Evolutionary conservation across 2,329 filamentous ascomycete species (phyloP).

Genomic region (Corynespora cassiicola): DNA sequence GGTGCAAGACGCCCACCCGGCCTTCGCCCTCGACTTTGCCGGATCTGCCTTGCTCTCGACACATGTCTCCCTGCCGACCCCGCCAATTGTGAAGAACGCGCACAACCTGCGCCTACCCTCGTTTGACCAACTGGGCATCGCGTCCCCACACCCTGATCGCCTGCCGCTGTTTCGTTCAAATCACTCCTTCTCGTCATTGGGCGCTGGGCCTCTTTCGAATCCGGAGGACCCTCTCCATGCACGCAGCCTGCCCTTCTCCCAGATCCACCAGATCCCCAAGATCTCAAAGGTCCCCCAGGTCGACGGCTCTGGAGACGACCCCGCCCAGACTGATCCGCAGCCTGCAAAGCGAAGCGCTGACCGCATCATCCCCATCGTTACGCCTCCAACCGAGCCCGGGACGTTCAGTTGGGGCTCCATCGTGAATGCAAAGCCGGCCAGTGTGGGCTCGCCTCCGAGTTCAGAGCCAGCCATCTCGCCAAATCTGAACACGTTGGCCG

Average conservation of each 20-base stretch:
- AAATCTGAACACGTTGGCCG: constrained; percentile 26
- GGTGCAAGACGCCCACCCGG: constrained; percentile 28
- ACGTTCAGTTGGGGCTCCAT: constrained; percentile 49
- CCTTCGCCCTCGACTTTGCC: constrained; percentile 34
- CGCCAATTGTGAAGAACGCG: constrained; percentile 36
- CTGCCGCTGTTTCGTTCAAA: constrained; percentile 28
- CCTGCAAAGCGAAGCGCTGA: constrained; percentile 31
- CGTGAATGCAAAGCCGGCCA: constrained; percentile 41
- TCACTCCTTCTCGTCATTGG: constrained; percentile 38
- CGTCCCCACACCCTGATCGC: constrained; percentile 53
- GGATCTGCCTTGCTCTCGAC: constrained; percentile 30
- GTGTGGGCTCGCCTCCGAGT: constrained; percentile 48
- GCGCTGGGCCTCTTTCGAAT: constrained; percentile 46
- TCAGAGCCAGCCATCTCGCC: constrained; percentile 45
- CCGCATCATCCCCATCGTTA: constrained; percentile 50
- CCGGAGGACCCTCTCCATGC: constrained; percentile 49
- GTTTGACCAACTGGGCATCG: constrained; percentile 60
- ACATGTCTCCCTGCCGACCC: constrained; percentile 37
- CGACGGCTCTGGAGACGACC: constrained; percentile 23
- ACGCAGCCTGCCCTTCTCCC: constrained; percentile 38
- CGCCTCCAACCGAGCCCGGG: constrained; percentile 53
- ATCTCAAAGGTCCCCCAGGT: too few species aligned
- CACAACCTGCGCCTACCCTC: constrained; percentile 59
- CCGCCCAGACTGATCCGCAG: constrained; percentile 22
- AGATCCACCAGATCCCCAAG: too few species aligned